Base-by-base conservation (phyloP, 2,329 filamentous ascomycete species). In the Balansia obtecta region DNA sequence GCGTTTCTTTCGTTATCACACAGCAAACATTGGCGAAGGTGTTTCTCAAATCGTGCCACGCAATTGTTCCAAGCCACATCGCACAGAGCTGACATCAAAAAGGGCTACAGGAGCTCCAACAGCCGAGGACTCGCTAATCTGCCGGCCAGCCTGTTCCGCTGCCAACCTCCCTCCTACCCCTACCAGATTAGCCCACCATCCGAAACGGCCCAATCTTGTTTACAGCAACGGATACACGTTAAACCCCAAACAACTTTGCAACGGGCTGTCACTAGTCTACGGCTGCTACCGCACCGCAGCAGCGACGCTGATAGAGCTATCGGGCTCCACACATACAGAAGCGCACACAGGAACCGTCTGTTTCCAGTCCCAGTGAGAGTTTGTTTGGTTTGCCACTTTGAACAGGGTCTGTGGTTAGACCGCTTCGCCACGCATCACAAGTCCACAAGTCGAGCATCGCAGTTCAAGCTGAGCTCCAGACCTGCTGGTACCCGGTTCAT, bases 41-140 rank as follows among this genome's bases (percentile, higher is more conserved):
- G 33, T 16, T 38, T 10, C n/a, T 32, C 45, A 40, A 15, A 33
- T 22, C 27, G 2, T 16, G 34, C n/a, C 13, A 39, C 37, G 12
- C 45, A 20, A 12, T 13, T 9, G n/a, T 40, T n/a, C 34, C 22
- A 18, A 32, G 22, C 22, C 37, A 22, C 42, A 30, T 45, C 33
- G 48, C 42, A 50, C 44, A 30, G 18, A 46, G 30, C 30, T 22
- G 4, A 33, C n/a, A 27, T 38, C 33, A 41, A 13, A 47, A 32
- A 47, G 8, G 18, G 27, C 32, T 45, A 52, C 50, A 42, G 27
- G 32, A 20, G 46, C 42, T 45, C 43, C 50, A 45, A 42, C 44
- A 49, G 51, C 49, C 51, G 48, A 50, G 47, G 45, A 27, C 47
- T 56, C 54, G 54, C 54, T 56, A 54, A 56, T 52, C 52, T 50